A percentile compares a stretch with the other conserved stretches of the same genome.
phyloP scores from a whole-genome alignment of 441 rosid species.

The Adansonia madagascariensis region DNA sequence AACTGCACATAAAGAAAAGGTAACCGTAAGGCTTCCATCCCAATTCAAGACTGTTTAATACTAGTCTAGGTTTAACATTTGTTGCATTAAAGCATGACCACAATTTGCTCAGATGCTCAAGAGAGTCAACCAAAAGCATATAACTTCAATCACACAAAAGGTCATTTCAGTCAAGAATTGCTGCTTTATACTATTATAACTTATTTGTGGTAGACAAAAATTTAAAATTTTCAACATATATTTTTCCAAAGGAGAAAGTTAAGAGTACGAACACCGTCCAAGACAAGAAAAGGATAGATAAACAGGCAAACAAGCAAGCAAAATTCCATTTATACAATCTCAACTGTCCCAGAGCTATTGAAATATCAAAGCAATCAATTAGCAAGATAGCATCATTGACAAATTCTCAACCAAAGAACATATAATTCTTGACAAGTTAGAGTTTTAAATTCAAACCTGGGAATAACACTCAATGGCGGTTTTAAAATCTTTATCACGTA shows the following conservation, averaged over 20 bases:
- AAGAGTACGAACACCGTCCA: not conserved
- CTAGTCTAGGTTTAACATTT: not conserved
- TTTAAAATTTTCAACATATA: not conserved
- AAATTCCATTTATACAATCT: not conserved
- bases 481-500: conserved; percentile 71
- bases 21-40: not conserved
- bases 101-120: not conserved
- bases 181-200: conserved; percentile 3
- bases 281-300: not conserved
- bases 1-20: conserved; percentile 46
- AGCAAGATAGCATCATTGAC: not conserved
- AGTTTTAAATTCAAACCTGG: conserved; percentile 48
- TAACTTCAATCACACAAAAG: not conserved
- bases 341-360: conserved; percentile 2
- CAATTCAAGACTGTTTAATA: not conserved
- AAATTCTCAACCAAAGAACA: not conserved
- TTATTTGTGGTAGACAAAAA: not conserved
- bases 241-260: conserved; percentile 1
- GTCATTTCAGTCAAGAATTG: not conserved
- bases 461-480: conserved; percentile 70
- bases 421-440: not conserved
- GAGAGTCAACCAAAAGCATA: not conserved
- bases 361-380: not conserved
- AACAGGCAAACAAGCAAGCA: not conserved
- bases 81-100: not conserved